Percentiles rank a stretch among this genome's conserved stretches.
phyloP scores from a whole-genome alignment of 352 stramenopile genomes.

The Globisporangium iwayamae region DNA sequence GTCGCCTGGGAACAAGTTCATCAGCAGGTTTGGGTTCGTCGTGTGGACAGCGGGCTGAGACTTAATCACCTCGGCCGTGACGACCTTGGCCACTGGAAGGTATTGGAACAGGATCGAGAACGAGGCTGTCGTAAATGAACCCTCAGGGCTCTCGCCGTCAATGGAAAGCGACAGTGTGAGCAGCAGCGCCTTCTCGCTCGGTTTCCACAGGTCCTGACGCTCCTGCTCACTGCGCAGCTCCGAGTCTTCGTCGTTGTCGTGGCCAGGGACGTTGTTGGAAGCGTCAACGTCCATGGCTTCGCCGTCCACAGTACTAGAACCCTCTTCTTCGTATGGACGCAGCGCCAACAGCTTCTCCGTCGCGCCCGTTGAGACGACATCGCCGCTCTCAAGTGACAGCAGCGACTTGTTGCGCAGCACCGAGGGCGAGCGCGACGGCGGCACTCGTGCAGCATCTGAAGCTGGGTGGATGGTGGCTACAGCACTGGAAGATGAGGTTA shows the following conservation, averaged over 20 bases:
- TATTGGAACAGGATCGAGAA: slow-evolving; percentile 70
- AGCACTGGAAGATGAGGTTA: slow-evolving; percentile 9
- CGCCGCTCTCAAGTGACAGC: slow-evolving; percentile 28
- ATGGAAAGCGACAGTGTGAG: slow-evolving; percentile 44
- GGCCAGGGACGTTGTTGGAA: not conserved
- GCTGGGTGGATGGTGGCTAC: slow-evolving; percentile 10
- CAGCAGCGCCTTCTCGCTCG: slow-evolving; percentile 47
- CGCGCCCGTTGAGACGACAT: slow-evolving; percentile 32
- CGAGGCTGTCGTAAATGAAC: slow-evolving; percentile 20
- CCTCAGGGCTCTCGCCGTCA: slow-evolving; percentile 28
- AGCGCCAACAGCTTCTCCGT: slow-evolving; percentile 46
- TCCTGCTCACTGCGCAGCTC: not conserved
- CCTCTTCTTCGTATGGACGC: slow-evolving; percentile 28
- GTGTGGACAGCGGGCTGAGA: not conserved
- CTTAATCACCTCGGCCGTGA: slow-evolving; percentile 50
- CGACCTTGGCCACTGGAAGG: slow-evolving; percentile 44
- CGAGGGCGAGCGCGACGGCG: slow-evolving; percentile 55
- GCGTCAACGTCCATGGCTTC: slow-evolving; percentile 35
- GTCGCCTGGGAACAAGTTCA: slow-evolving; percentile 64
- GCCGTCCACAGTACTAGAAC: not conserved
- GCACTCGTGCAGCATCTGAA: slow-evolving; percentile 11
- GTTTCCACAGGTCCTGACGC: slow-evolving; percentile 42
- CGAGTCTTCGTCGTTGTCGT: slow-evolving; percentile 13
- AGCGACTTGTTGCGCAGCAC: slow-evolving; percentile 20
- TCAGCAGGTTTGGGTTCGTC: slow-evolving; percentile 30